Conservation (phyloP, 768 basidiomycete species). For the Xerocomellus amylosporus region DNA sequence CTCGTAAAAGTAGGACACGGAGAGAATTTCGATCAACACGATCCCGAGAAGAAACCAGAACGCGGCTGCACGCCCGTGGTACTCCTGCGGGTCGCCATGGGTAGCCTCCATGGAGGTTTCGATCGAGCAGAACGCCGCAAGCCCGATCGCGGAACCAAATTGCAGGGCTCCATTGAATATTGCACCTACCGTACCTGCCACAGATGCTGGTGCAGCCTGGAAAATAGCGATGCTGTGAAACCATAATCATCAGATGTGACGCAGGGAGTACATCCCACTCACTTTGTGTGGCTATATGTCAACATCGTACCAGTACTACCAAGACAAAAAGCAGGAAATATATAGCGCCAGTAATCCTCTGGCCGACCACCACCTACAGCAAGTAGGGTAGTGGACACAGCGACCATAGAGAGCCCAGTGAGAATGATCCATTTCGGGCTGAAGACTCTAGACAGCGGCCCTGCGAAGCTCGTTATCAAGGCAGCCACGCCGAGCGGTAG, state of each 20-base stretch:
- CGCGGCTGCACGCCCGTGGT: constrained; percentile 42
- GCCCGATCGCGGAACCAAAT: constrained; percentile 49
- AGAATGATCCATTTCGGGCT: constrained; percentile 47
- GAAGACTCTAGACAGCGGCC: constrained; percentile 36
- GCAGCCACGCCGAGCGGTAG: constrained; percentile 42
- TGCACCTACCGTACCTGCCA: constrained; percentile 53
- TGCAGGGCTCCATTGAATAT: constrained; percentile 56
- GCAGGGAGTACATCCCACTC: constrained; percentile 16
- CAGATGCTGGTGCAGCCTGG: constrained; percentile 44
- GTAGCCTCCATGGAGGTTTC: constrained; percentile 41
- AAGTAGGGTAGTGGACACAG: constrained; percentile 41
- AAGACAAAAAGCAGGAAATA: constrained; percentile 50
- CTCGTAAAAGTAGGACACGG: constrained; percentile 36
- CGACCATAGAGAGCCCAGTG: constrained; percentile 37
- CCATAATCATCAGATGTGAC: background rate
- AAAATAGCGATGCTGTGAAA: constrained; percentile 47
- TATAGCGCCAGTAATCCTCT: constrained; percentile 44
- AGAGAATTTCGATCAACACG: constrained; percentile 31
- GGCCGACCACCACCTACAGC: constrained; percentile 40
- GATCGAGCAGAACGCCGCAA: constrained; percentile 49
- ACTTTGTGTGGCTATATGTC: constrained; percentile 49
- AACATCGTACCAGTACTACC: constrained; percentile 47
- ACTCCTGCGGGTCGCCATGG: constrained; percentile 32
- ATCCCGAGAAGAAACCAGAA: constrained; percentile 45
- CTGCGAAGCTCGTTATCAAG: constrained; percentile 38